Base-by-base conservation (phyloP, 192 early-diverging fungal species). In the Umbelopsis sp. region DNA sequence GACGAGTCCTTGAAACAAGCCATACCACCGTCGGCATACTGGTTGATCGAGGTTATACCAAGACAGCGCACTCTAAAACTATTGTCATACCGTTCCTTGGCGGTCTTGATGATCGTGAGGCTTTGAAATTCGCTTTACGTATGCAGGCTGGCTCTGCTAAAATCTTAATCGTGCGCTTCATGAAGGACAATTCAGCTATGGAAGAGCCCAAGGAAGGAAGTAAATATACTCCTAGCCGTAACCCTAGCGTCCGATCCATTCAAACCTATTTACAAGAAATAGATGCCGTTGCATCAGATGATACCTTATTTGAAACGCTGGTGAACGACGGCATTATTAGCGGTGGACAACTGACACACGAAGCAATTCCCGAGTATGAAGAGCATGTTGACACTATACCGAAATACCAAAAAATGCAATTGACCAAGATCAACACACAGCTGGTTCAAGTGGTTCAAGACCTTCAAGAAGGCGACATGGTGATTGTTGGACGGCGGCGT, bases 71-170 rank as follows among this genome's bases (percentile, higher is more conserved):
- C 47, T 58, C 83, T 48, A 81, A 89, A 69, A 75, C 61, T 20
- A 79, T 96, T 23, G 80, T 94, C 3, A 85, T 95, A 21, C 86
- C 89, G 16, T 91, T 92, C 73, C 74, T 89, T 52, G 93, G 93
- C 15, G 87, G 90, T 1, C 53, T 72, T 2, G 95, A 96, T 69
- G 93, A 95, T 78, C 83, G 87, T 72, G 87, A 88, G 47, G 87
- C 89, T 0, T 49, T 88, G 0, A 66, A 77, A 2, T 73, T 93
- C 41, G 86, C 88, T 0, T 75, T 86, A 27, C 81, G 81, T 3
- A 66, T 94, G 25, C 80, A 73, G 67, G 83, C 35, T 47, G 77
- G 83, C 8, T 69, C 73, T 2, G 86, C 82, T 5, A 80, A 80
- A 61, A 84, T 91, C 2, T 75, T 83, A 1, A 75, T 91, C 2